These are phyloP conservation scores for Macrolepiota fuliginosa DNA, from an alignment of 768 basidiomycete genomes.

Conservation along the genomic window DNA sequence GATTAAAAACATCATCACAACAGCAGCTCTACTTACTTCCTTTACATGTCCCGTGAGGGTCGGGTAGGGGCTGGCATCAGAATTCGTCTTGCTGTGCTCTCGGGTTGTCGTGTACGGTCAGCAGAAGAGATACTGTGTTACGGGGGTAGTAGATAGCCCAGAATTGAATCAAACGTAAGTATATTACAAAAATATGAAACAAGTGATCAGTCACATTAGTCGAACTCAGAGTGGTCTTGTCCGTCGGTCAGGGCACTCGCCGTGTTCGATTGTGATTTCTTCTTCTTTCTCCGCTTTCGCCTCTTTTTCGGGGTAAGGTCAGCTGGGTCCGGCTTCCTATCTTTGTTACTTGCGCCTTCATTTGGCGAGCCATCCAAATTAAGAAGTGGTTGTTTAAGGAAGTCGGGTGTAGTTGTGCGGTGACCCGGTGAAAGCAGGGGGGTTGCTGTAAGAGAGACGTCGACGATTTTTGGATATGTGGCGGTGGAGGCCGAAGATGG, in stretches of 20 bases:
- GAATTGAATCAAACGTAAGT: too few relatives aligned
- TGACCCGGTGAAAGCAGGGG: constrained; percentile 16
- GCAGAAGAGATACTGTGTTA: too few relatives aligned
- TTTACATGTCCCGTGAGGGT: too few relatives aligned
- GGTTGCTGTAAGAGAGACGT: constrained; percentile 9
- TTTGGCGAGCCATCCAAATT: constrained; percentile 50
- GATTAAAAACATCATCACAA: too few relatives aligned
- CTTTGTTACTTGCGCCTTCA: constrained; percentile 30
- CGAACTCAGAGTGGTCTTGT: not conserved
- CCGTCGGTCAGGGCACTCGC: not conserved
- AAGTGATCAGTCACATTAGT: not conserved
- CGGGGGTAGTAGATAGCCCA: too few relatives aligned
- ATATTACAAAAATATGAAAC: not conserved
- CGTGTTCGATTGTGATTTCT: constrained; percentile 31
- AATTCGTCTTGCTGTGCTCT: not conserved
- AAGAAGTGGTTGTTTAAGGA: constrained; percentile 43
- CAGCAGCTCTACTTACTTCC: too few relatives aligned
- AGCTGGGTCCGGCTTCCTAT: constrained; percentile 18
- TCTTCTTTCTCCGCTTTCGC: constrained; percentile 51
- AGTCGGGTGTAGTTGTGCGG: constrained; percentile 2
- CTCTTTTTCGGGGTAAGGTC: constrained; percentile 46
- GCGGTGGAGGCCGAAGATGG: not conserved
- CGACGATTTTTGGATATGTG: not conserved
- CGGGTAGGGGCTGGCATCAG: too few relatives aligned
- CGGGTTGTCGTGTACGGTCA: too few relatives aligned